Evolutionary conservation across 306 rosid genomes (phyloP).

Genomic region (barrel medic (Medicago truncatula)): MtrunA17r5.0-ANR NC_053049.1:46960501-46961000

Average conservation of each 20-base stretch:
- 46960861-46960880: too few species aligned
- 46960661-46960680: background rate
- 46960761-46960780: conserved; percentile 1
- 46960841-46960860: too few species aligned
- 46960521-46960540: background rate
- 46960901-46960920: too few species aligned
- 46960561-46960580: background rate
- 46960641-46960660: background rate
- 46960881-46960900: too few species aligned
- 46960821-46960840: background rate
- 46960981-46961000: too few species aligned
- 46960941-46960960: too few species aligned
- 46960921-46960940: too few species aligned
- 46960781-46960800: background rate
- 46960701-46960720: background rate
- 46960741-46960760: background rate
- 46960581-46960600: background rate
- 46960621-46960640: background rate
- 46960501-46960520: background rate
- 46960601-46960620: background rate
- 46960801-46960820: background rate
- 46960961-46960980: too few species aligned
- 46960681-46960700: background rate
- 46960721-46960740: background rate
- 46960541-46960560: background rate